A percentile compares a stretch with the other conserved stretches of the same genome.
Conservation (phyloP, 306 rosid species). For the Macrotyloma uniflorum region DNA sequence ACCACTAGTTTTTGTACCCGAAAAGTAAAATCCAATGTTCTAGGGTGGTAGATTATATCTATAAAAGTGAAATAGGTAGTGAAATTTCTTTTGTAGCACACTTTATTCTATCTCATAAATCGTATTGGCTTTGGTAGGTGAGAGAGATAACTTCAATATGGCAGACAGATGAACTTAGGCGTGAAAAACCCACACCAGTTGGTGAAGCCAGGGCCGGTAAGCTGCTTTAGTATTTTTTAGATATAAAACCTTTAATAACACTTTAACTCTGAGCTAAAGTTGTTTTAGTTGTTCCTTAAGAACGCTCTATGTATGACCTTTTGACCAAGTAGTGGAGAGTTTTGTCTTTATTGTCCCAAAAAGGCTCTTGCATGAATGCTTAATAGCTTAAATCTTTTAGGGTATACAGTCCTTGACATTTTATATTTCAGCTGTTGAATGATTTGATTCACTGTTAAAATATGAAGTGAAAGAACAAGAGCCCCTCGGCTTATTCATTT, state of each 20-base stretch:
- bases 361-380: not conserved
- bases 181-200: constrained; percentile 85
- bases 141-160: constrained; percentile 95
- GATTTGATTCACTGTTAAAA: constrained; percentile 10
- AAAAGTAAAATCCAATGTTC: not conserved
- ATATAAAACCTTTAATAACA: not conserved
- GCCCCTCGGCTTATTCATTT: constrained; percentile 6
- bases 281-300: not conserved
- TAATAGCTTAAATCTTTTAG: constrained; percentile 5
- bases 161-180: constrained; percentile 98
- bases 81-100: not conserved
- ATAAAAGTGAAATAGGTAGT: constrained; percentile 14
- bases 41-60: constrained; percentile 25
- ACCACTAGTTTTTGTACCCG: not conserved
- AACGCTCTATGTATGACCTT: not conserved
- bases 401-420: not conserved
- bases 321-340: not conserved
- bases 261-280: not conserved
- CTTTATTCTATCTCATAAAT: constrained; percentile 22
- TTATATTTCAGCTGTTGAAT: constrained; percentile 25
- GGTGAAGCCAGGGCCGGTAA: constrained; percentile 96
- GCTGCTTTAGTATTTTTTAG: constrained; percentile 18
- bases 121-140: constrained; percentile 60
- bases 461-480: constrained; percentile 8
- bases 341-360: not conserved